Evolutionary conservation across 176 grass and related monocot genomes (phyloP).

Genomic region (Aegilops umbellulata): DNA sequence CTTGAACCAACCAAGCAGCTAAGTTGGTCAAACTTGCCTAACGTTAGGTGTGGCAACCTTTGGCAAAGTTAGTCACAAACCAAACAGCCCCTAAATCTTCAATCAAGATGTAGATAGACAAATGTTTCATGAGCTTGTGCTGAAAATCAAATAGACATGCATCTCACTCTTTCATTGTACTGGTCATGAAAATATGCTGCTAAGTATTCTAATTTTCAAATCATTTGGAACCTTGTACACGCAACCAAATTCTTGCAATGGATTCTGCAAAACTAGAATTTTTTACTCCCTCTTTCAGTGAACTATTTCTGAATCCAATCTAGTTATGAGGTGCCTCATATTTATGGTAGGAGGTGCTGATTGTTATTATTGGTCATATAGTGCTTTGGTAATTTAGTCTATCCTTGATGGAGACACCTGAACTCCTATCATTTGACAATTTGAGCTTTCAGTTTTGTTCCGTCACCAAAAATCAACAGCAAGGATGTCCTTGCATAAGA

Average conservation of each 20-base stretch:
- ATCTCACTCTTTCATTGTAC: not conserved
- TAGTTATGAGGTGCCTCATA: not conserved
- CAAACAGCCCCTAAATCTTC: too few species aligned
- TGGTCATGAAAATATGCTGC: not conserved
- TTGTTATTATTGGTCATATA: not conserved
- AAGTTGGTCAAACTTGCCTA: too few species aligned
- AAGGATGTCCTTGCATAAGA: not conserved
- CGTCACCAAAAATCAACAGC: not conserved
- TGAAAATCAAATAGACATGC: not conserved
- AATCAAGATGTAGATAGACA: not conserved
- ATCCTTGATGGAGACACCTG: constrained; percentile 18
- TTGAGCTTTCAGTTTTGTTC: not conserved
- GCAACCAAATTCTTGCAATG: not conserved
- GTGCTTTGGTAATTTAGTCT: not conserved
- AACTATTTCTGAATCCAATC: not conserved
- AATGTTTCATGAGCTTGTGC: not conserved
- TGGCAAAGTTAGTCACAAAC: too few species aligned
- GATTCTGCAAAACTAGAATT: not conserved
- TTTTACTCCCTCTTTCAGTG: not conserved
- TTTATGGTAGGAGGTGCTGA: constrained; percentile 20
- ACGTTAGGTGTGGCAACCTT: too few species aligned
- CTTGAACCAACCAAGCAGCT: too few species aligned
- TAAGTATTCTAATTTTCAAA: not conserved
- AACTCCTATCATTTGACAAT: constrained; percentile 9
- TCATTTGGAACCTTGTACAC: not conserved